Evolutionary conservation across 805 yeast species (phyloP), one percentile per base, ranked within the genome.

Genomic region (Candida schatavii): DNA sequence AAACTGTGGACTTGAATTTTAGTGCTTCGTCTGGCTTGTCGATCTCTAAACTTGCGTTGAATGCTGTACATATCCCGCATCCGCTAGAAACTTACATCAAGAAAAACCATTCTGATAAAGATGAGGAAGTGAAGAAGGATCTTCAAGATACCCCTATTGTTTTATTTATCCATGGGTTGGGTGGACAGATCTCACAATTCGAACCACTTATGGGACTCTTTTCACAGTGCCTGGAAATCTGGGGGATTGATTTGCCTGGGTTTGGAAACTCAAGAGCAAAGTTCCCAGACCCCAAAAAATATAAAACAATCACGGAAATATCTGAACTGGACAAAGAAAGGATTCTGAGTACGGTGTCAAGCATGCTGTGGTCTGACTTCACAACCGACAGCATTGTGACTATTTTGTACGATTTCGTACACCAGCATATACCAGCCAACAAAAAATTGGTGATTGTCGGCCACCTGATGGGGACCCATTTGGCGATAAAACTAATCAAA

Each of bases 121-220:
- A 43, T 49, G 25, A 25, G 15, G 30, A 29, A 14, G 28, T 29
- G 50, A 49, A 49, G 32, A 61, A 59, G 42, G 64, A 62, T 26
- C 61, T 79, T 29, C 59, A 70, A 19, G 67, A 67, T 11, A 55
- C 80, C 31, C 95, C 95, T 0, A 65, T 81, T 2, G 60, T 85
- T 4, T 62, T 88, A 2, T 77, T 88, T 43, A 56, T 90, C 15
- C 97, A 89, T 65, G 98, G 98, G 0, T 61, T 91, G 17, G 98
- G 97, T 1, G 98, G 98, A 2, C 91, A 83, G 51, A 68, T 86
- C 56, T 78, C 88, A 18, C 97, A 89, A 58, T 90, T 90, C 58
- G 93, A 86, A 53, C 81, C 83, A 1, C 64, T 87, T 29, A 62
- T 87, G 57, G 81, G 80, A 21, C 68, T 78, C 39, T 77, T 86